Base-by-base conservation (phyloP, 2,329 filamentous ascomycete genomes). In the Tolypocladium sp. region DNA sequence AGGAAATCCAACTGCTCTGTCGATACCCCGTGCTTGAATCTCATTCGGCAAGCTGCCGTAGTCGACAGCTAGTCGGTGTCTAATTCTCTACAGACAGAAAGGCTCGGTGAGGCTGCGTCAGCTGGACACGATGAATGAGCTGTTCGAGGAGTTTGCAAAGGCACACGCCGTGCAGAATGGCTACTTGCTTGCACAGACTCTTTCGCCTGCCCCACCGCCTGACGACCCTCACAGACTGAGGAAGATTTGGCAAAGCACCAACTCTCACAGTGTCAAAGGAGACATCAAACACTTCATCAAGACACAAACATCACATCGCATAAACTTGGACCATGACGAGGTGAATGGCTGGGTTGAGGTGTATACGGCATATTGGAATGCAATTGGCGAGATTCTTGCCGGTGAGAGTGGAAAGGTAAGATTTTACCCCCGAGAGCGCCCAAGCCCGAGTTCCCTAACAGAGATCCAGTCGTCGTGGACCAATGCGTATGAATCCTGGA, bases 401-500 rank as follows among this genome's bases (percentile, higher is more conserved):
- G 83, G 69, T 12, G 71, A 74, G 41, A 69, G 65, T 55, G 71
- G 72, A 60, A 73, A 74, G 68, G 76, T 78, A 57, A 60, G 66
- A 58, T 46, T 20, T 12, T 27, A 9, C 22, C 8, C 27, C 13
- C 35, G 8, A 20, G 22, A 51, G 53, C 30, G 20, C 30, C 20
- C 2, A 7, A 46, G 17, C 37, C 17, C 20, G 51, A 57, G 9
- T n/a, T 55, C 42, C 42, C 63, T 69, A 57, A 71, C 57, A 4
- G 22, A 37, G 12, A 2, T 5, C 8, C 56, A 76, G 73, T 76
- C 84, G n/a, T 85, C 89, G 60, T 96, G 90, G 87, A 82, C 82
- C n/a, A 88, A 83, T 58, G 89, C 92, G 0, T 99, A 96, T 69
- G 88, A 92, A 62, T 78, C 86, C 13, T 97, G 94, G 92, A 95